Base-by-base conservation (phyloP, 257 asterid genomes). In the Voacanga thouarsii region DNA sequence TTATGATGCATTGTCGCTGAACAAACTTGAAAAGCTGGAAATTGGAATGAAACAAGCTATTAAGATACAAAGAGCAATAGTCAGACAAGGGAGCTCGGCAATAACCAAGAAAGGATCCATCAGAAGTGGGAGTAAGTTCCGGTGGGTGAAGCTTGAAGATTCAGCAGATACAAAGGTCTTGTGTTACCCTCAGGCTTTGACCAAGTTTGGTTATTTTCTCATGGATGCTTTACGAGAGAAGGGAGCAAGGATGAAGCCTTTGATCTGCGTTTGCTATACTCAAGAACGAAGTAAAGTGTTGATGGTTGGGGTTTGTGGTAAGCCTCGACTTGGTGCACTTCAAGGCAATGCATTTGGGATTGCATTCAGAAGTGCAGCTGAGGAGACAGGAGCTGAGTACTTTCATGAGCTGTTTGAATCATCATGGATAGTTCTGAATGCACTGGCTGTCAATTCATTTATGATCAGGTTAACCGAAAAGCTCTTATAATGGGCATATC, bases 341-440 rank as follows among this genome's bases (percentile, higher is more conserved):
- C 92, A 96, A 84, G 97, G 99, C 16, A 96, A 92, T 70, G 98
- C 94, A 15, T 96, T 96, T 49, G 99, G 99, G 55, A 78, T 92
- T 68, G 98, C 99, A 65, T 96, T 96, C 83, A 87, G 97, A 84
- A 86, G 89, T 71, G 92, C 97, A 28, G 98, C 99, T 45, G 98
- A 90, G 81, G 97, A 92, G 81, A 96, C 97, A 0, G 97, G 97
- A 74, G 89, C 93, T 8, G 99, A 93, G 87, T 93, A 89, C 81
- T 94, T 96, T 63, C 98, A 96, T n/a, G 99, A 96, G 85, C 92
- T 96, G 14, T 96, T 96, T 49, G 99, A 96, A 79, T 93, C 97
- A 1, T 96, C 99, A 2, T 94, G 98, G 99, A 90, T 94, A 28
- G 96, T 96, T 81, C 81, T 96, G 87, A 97, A 96, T 72, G 91